phyloP scores from a whole-genome alignment of 2,329 filamentous ascomycete species.

The Neofusicoccum sp. region DNA sequence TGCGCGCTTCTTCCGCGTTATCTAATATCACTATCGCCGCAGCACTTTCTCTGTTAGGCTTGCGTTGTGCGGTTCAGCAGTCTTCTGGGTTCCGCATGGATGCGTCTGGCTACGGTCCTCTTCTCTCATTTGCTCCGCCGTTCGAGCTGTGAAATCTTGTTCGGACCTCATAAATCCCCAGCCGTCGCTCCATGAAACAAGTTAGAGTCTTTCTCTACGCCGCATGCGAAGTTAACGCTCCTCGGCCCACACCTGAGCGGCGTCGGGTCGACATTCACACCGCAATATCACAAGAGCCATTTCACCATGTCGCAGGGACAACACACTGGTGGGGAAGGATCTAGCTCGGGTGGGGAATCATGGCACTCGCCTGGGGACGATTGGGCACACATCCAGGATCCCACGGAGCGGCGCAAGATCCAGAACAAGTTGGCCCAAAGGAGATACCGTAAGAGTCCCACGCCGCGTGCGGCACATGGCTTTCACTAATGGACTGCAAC shows the following conservation, averaged over 20 bases:
- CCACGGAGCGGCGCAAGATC: constrained; percentile 71
- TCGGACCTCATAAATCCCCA: background rate
- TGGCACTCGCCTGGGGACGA: constrained; percentile 10
- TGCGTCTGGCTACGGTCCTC: background rate
- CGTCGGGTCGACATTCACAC: background rate
- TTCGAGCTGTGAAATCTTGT: background rate
- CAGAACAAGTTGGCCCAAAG: constrained; percentile 77
- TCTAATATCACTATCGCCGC: background rate
- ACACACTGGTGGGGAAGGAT: background rate
- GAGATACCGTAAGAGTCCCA: constrained; percentile 66
- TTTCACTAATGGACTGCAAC: background rate
- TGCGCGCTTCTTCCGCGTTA: background rate
- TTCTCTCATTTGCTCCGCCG: background rate
- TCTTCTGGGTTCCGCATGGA: background rate
- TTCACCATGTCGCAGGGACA: constrained; percentile 3
- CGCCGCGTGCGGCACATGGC: background rate
- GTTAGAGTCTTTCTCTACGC: background rate
- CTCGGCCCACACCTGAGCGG: background rate
- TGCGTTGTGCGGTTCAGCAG: too few species aligned
- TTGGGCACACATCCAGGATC: constrained; percentile 71
- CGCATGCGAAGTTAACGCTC: background rate
- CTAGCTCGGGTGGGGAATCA: background rate
- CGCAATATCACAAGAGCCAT: background rate
- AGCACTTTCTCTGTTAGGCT: background rate
- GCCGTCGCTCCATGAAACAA: constrained; percentile 3